A percentile compares a stretch with the other conserved stretches of the same genome.
Evolutionary conservation across 306 rosid genomes (phyloP).

Genomic region (Trichosanthes truncata): DNA sequence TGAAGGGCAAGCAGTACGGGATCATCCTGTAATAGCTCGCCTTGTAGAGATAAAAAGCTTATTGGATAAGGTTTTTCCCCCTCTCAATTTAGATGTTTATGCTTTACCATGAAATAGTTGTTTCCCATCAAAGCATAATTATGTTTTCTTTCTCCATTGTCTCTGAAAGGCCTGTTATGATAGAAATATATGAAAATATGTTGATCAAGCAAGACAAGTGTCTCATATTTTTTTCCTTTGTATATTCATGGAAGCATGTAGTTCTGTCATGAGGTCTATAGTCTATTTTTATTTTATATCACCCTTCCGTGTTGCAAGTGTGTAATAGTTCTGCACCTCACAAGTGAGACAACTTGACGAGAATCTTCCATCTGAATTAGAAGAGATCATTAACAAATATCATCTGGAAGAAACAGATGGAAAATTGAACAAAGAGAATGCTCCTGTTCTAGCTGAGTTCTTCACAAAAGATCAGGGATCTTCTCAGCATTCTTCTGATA

Average conservation of each 20-base stretch:
- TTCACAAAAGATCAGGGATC: conserved; percentile 6
- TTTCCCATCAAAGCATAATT: background rate
- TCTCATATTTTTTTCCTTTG: background rate
- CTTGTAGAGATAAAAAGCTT: conserved; percentile 72
- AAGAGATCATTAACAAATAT: conserved; percentile 37
- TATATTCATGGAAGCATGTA: background rate
- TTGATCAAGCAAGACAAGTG: background rate
- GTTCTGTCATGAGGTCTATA: background rate
- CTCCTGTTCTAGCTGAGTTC: background rate
- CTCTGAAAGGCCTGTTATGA: background rate
- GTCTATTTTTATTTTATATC: background rate
- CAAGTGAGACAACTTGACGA: conserved; percentile 54
- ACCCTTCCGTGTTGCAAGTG: conserved; percentile 10
- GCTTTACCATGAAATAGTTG: background rate
- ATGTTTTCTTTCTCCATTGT: background rate
- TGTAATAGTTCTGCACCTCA: conserved; percentile 24
- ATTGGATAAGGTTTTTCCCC: conserved; percentile 53
- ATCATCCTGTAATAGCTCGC: conserved; percentile 71
- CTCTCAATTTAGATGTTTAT: background rate
- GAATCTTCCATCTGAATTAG: conserved; percentile 46
- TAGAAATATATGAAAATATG: background rate
- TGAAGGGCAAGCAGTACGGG: conserved; percentile 68
- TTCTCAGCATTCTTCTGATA: conserved; percentile 13
- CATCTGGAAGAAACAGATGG: conserved; percentile 21
- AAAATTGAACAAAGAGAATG: conserved; percentile 14